Percentiles rank a stretch among this genome's conserved stretches.
These are phyloP conservation scores for Cynanchum wilfordii DNA, from an alignment of 257 asterid genomes.

Conservation along the genomic window DNA sequence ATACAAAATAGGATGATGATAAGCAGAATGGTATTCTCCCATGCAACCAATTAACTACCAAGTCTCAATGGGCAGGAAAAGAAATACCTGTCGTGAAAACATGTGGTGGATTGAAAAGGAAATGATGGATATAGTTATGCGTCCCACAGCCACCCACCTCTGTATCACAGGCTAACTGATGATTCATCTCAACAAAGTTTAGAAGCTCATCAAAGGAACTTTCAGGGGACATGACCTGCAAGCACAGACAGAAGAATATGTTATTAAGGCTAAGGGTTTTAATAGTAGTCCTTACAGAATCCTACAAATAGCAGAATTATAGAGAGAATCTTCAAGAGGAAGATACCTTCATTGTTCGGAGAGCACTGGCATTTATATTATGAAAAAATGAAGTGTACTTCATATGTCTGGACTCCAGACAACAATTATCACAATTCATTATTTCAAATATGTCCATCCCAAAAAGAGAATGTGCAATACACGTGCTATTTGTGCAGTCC, in stretches of 20 bases:
- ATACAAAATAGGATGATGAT: background rate
- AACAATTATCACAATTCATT: constrained; percentile 82
- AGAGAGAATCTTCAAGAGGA: constrained; percentile 3
- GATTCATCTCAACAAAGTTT: constrained; percentile 86
- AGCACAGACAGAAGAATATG: constrained; percentile 16
- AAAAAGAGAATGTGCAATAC: constrained; percentile 80
- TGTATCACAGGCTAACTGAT: constrained; percentile 90
- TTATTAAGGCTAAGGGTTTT: constrained; percentile 11
- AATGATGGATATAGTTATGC: constrained; percentile 75
- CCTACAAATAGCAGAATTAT: background rate
- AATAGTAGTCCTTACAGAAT: background rate
- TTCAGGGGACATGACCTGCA: constrained; percentile 78
- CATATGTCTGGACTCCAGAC: constrained; percentile 81
- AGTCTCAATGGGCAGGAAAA: background rate
- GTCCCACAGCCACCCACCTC: constrained; percentile 89
- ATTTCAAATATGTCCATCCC: constrained; percentile 89
- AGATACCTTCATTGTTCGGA: constrained; percentile 87
- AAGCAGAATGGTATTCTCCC: constrained; percentile 6
- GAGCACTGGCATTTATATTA: constrained; percentile 87
- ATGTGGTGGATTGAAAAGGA: constrained; percentile 79
- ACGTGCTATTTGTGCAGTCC: constrained; percentile 70
- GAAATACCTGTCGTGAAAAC: constrained; percentile 74
- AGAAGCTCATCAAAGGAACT: constrained; percentile 75
- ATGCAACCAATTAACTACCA: background rate
- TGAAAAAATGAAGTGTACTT: constrained; percentile 89